Percentiles rank a stretch among this genome's conserved stretches.
phyloP scores from a whole-genome alignment of 345 rosid genomes.

The Salix arbutifolia region DNA sequence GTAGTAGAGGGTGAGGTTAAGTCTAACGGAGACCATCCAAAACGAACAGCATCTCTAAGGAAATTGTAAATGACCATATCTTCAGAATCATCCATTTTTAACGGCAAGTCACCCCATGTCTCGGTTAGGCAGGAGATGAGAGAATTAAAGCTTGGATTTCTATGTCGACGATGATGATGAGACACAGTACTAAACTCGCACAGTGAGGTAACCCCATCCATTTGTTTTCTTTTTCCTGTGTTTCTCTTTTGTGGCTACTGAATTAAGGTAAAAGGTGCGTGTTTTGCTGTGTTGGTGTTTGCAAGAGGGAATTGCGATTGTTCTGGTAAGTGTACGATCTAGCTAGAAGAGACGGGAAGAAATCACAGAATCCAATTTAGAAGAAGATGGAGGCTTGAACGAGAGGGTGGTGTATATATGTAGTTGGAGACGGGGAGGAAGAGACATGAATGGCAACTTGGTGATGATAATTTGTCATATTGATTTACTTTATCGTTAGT shows the following conservation, averaged over 20 bases:
- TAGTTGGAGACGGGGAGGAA: background rate
- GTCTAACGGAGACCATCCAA: slow-evolving; percentile 46
- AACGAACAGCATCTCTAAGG: slow-evolving; percentile 47
- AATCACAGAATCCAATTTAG: background rate
- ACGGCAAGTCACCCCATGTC: slow-evolving; percentile 41
- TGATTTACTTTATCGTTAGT: background rate
- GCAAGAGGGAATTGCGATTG: background rate
- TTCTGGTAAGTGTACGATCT: background rate
- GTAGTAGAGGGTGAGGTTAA: background rate
- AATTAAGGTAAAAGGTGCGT: background rate
- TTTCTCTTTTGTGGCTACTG: background rate
- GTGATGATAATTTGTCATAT: background rate
- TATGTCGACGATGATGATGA: slow-evolving; percentile 1
- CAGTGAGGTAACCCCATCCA: background rate
- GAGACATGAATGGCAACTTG: background rate
- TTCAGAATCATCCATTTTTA: slow-evolving; percentile 51
- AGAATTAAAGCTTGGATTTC: slow-evolving; percentile 1
- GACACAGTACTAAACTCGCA: background rate
- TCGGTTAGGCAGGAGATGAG: slow-evolving; percentile 19
- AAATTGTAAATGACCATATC: slow-evolving; percentile 53
- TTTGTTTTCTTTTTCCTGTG: background rate
- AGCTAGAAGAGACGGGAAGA: background rate
- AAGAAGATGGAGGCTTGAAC: background rate
- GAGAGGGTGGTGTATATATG: background rate
- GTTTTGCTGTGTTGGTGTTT: background rate